Base-by-base conservation (phyloP, 176 grass and related monocot genomes). In the Avena eriantha region DNA sequence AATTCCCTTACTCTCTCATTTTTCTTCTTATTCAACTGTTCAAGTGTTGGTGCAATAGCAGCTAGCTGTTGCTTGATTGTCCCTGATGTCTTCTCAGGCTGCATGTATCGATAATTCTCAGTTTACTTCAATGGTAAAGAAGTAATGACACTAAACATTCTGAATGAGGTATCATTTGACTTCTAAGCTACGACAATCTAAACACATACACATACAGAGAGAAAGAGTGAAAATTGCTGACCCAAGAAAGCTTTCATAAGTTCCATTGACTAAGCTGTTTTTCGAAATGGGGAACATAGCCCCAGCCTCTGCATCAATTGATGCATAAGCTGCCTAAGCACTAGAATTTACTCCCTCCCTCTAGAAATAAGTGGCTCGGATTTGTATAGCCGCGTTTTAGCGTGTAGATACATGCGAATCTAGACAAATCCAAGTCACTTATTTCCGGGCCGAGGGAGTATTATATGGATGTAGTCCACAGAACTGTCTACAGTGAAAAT, bases 21-120 rank as follows among this genome's bases (percentile, higher is more conserved):
- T 80, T 97, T 97, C 87, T 99, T 86, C 77, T 99, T 87, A 66
- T 87, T 89, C 77, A 99, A 90, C 54, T 94, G 83, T 83, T 99
- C 94, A 61, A 99, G 87, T 18, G 87, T 91, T 63, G 97, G 97
- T 3, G 94, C 97, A 19, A 99, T 92, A 64, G 92, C 94, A 85
- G 87, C 90, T 51, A 99, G 74, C 83, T 99, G 97, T 84, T 99
- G 89, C 80, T 99, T 99, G 80, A 99, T 99, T 77, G 97, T 99
- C 47, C 94, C 97, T 8, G 77, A 85, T 83, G 97, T 92, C 87
- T 95, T 94, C 86, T 99, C 97, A 81, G 92, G 94, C 97, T 99
- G 85, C 82, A 82, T n/a, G 46, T 35, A 71, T 71, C 21, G 18
- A 77, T 8, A 33, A 81, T 46, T 69, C 51, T 83, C 39, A 9